Conservation (phyloP, 1,284 basidiomycete species). For the Fereydounia khargensis region DNA sequence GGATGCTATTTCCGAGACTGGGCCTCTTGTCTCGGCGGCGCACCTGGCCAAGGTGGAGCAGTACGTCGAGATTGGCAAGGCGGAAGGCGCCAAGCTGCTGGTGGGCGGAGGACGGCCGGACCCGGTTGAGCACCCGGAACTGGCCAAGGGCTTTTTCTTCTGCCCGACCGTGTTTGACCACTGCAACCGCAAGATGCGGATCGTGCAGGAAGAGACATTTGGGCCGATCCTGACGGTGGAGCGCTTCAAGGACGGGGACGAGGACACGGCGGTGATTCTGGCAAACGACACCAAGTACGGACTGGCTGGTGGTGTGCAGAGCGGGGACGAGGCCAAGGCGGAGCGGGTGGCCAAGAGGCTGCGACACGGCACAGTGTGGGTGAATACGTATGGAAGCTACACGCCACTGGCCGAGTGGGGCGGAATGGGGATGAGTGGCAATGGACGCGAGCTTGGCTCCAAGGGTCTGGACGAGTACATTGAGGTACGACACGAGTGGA, state of each 20-base stretch:
- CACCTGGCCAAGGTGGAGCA: constrained; percentile 50
- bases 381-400: constrained; percentile 53
- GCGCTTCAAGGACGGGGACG: constrained; percentile 52
- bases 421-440: constrained; percentile 54
- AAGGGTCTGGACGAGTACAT: constrained; percentile 55
- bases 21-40: constrained; percentile 50
- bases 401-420: constrained; percentile 56
- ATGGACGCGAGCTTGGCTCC: constrained; percentile 52
- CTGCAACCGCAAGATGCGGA: constrained; percentile 55
- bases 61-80: constrained; percentile 39
- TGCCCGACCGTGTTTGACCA: constrained; percentile 53
- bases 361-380: constrained; percentile 55
- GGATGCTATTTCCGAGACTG: constrained; percentile 45
- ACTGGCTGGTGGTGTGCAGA: constrained; percentile 53
- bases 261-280: constrained; percentile 44
- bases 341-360: constrained; percentile 46
- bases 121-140: constrained; percentile 33
- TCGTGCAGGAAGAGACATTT: constrained; percentile 56
- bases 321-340: constrained; percentile 35
- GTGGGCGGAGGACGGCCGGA: constrained; percentile 50
- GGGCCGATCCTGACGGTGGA: constrained; percentile 56
- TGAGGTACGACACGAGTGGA: constrained; percentile 52
- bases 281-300: constrained; percentile 57
- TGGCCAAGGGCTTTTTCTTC: constrained; percentile 55
- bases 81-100: constrained; percentile 48